A percentile compares a stretch with the other conserved stretches of the same genome.
Conservation (phyloP, 2,329 filamentous ascomycete species). For the Gremmenia infestans region DNA sequence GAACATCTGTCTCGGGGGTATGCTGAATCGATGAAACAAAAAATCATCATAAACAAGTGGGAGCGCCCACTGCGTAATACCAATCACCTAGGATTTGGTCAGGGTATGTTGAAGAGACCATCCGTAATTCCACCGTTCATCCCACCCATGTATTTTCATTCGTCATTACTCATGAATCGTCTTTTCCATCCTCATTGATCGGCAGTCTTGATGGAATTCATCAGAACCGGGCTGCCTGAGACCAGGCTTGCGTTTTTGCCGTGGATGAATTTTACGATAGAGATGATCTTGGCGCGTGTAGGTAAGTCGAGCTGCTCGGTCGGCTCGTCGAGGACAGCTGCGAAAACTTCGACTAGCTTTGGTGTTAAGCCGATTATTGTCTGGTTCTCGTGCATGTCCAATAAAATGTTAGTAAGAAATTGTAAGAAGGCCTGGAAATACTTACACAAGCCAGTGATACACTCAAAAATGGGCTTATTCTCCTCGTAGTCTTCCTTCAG, state of each 20-base stretch:
- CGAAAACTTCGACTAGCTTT: slow-evolving; percentile 64
- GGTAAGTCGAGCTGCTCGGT: slow-evolving; percentile 71
- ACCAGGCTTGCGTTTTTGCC: slow-evolving; percentile 26
- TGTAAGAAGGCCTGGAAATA: slow-evolving; percentile 21
- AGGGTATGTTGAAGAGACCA: background rate
- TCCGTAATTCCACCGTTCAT: background rate
- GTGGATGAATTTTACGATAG: slow-evolving; percentile 48
- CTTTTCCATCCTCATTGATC: background rate
- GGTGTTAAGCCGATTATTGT: slow-evolving; percentile 67
- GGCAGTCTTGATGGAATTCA: slow-evolving; percentile 9
- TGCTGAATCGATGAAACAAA: slow-evolving; percentile 1
- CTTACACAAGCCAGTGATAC: slow-evolving; percentile 82
- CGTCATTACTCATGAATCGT: background rate
- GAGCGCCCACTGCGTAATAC: background rate
- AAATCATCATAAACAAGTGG: background rate
- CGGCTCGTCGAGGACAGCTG: slow-evolving; percentile 65
- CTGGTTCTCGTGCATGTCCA: slow-evolving; percentile 62
- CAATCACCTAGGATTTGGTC: background rate
- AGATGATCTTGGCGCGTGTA: slow-evolving; percentile 61
- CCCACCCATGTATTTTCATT: background rate
- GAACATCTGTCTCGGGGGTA: background rate
- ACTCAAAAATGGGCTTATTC: slow-evolving; percentile 89
- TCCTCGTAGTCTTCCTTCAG: slow-evolving; percentile 93
- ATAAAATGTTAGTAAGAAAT: slow-evolving; percentile 4
- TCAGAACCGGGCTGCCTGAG: slow-evolving; percentile 23